Percentiles rank a stretch among this genome's conserved stretches.
Evolutionary conservation across 73 alveolate species (phyloP).

Genomic region (Diophrys appendiculata): DNA sequence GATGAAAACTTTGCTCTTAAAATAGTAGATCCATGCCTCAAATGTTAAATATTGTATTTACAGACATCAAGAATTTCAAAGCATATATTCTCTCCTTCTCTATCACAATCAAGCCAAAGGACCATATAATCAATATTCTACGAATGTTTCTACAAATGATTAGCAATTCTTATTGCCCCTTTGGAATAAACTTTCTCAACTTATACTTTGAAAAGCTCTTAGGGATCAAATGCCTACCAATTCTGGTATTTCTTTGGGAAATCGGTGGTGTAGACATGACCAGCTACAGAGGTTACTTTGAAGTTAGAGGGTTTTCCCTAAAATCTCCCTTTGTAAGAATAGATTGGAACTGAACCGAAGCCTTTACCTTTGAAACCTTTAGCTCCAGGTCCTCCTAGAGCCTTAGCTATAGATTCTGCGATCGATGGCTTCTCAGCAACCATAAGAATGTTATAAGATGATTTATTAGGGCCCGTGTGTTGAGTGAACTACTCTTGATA

Average conservation of each 20-base stretch:
- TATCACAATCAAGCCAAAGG: conserved; percentile 99
- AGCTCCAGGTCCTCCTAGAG: conserved; percentile 61
- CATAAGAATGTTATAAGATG: conserved; percentile 87
- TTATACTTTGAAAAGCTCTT: conserved; percentile 93
- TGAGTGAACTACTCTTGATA: conserved; percentile 24
- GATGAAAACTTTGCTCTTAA: conserved; percentile 69
- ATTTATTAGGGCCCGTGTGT: conserved; percentile 45
- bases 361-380: conserved; percentile 42
- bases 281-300: conserved; percentile 90
- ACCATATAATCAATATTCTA: conserved; percentile 79
- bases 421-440: conserved; percentile 99
- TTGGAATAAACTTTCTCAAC: conserved; percentile 82
- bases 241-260: conserved; percentile 93
- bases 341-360: conserved; percentile 51
- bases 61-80: conserved; percentile 92
- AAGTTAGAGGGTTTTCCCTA: conserved; percentile 61
- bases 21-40: conserved; percentile 5
- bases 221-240: conserved; percentile 95
- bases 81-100: conserved; percentile 99
- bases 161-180: conserved; percentile 50
- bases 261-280: conserved; percentile 97
- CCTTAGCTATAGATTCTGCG: conserved; percentile 95
- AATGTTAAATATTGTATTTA: neutral
- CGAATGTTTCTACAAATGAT: conserved; percentile 66
- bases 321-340: conserved; percentile 73